phyloP scores from a whole-genome alignment of 768 basidiomycete species.

The Rhodotorula diobovata region DNA sequence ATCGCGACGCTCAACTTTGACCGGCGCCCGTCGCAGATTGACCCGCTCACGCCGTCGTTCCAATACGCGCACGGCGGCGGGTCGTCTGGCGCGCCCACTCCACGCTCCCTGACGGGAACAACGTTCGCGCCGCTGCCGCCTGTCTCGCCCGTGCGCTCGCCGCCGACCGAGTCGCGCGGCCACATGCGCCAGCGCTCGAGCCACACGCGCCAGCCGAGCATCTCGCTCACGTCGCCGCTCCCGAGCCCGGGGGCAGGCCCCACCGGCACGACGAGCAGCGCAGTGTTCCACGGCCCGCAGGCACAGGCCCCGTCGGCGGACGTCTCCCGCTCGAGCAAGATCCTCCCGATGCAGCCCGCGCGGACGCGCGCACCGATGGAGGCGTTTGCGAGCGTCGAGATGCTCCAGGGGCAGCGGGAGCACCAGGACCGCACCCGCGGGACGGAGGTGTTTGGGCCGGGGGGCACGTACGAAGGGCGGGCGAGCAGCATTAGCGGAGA shows the following conservation, averaged over 20 bases:
- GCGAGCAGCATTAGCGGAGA: slow-evolving; percentile 14
- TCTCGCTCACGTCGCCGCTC: slow-evolving; percentile 14
- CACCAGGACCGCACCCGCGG: slow-evolving; percentile 18
- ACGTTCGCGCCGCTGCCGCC: slow-evolving; percentile 13
- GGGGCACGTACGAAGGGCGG: slow-evolving; percentile 28
- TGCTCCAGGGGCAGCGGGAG: slow-evolving; percentile 30
- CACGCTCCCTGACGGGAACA: not conserved
- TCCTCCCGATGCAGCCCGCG: slow-evolving; percentile 21
- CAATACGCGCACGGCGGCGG: slow-evolving; percentile 13
- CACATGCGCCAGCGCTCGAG: slow-evolving; percentile 19
- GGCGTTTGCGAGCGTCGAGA: slow-evolving; percentile 35
- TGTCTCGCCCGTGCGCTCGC: not conserved
- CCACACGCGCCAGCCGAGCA: slow-evolving; percentile 19
- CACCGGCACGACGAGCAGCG: not conserved
- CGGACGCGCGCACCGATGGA: slow-evolving; percentile 33
- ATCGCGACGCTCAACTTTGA: slow-evolving; percentile 33
- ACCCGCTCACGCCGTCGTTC: slow-evolving; percentile 30
- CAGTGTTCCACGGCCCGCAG: not conserved
- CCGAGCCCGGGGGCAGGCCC: no score
- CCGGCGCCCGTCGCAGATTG: slow-evolving; percentile 30
- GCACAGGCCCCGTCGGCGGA: not conserved
- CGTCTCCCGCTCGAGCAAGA: slow-evolving; percentile 7
- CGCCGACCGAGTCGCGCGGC: not conserved
- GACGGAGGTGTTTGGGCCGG: slow-evolving; percentile 26
- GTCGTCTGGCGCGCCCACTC: no score